Evolutionary conservation across 2,329 filamentous ascomycete species (phyloP).

Genomic region (Paecilomyces dactylethromorphus): DNA sequence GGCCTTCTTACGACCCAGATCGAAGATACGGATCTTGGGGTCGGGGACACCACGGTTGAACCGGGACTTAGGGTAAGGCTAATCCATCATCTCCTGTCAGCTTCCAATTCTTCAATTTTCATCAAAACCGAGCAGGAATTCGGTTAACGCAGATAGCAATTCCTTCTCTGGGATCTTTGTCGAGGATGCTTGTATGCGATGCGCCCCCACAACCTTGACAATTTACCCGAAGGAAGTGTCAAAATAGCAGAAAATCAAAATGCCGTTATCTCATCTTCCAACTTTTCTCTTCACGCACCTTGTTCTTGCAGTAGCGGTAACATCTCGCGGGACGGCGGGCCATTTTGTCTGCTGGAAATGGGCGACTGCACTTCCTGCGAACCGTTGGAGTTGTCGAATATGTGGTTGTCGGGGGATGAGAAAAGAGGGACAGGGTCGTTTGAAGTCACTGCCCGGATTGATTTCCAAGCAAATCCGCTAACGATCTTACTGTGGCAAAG

Average conservation of each 20-base stretch:
- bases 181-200: not conserved
- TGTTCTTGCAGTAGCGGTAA: slow-evolving; percentile 99
- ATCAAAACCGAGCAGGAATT: not conserved
- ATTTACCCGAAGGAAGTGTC: slow-evolving; percentile 19
- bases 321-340: slow-evolving; percentile 98
- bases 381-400: slow-evolving; percentile 31
- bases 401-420: slow-evolving; percentile 28
- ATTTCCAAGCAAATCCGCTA: slow-evolving; percentile 38
- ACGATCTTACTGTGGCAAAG: slow-evolving; percentile 29
- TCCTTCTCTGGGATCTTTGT: not conserved
- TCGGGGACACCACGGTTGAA: slow-evolving; percentile 98
- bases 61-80: slow-evolving; percentile 98
- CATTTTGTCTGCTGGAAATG: slow-evolving; percentile 71
- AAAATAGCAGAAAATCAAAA: slow-evolving; percentile 10
- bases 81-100: slow-evolving; percentile 2
- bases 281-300: slow-evolving; percentile 59
- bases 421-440: slow-evolving; percentile 19
- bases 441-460: slow-evolving; percentile 24
- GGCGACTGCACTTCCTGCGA: slow-evolving; percentile 42
- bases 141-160: not conserved
- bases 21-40: slow-evolving; percentile 89
- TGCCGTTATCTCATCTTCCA: not conserved
- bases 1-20: slow-evolving; percentile 96
- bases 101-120: not conserved
- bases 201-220: slow-evolving; percentile 21